Base-by-base conservation (phyloP, 345 rosid species). In the Gossypium thurberi region DNA sequence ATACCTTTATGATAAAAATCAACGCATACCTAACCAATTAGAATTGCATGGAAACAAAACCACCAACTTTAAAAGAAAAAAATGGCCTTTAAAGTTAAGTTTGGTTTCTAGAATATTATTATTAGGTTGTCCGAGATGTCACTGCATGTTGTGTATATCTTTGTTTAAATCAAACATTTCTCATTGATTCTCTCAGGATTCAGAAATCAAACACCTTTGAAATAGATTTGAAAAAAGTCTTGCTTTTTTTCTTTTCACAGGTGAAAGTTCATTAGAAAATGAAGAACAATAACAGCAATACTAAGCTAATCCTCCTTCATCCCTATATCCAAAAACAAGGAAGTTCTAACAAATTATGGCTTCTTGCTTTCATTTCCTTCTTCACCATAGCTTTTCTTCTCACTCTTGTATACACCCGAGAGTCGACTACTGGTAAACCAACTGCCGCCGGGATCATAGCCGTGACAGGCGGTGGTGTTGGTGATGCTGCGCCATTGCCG, bases 241-340 rank as follows among this genome's bases (percentile, higher is more conserved):
- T 57, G 5, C 0, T 11, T 2, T 18, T 65, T 44, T 11, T 9
- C 40, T 33, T 33, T 33, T 33, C 40, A 33, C 25, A 47, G 47
- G 17, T 48, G 65, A 69, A 23, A 55, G 73, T 21, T 15, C 52
- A 48, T 2, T 48, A 48, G 33, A 58, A 58, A 58, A 93, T 88
- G 96, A 94, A 89, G 88, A 89, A 81, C 79, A 81, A 69, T 80
- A 87, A 77, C 66, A 81, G 78, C 84, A 94, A 90, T 86, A 90
- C 98, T 1, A 94, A 90, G 83, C 92, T 94, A 42, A 94, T 94
- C 77, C 97, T 94, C 62, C 86, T 94, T 46, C 99, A 92, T 58
- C 99, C 98, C 0, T 92, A 94, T 65, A 86, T 90, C 78, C 99
- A 89, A 60, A 94, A 94, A 73, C 99, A 94, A 83, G 96, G 95